Percentiles rank a stretch among this genome's conserved stretches.
phyloP scores from a whole-genome alignment of 1,284 basidiomycete genomes.

The Tilletia horrida region DNA sequence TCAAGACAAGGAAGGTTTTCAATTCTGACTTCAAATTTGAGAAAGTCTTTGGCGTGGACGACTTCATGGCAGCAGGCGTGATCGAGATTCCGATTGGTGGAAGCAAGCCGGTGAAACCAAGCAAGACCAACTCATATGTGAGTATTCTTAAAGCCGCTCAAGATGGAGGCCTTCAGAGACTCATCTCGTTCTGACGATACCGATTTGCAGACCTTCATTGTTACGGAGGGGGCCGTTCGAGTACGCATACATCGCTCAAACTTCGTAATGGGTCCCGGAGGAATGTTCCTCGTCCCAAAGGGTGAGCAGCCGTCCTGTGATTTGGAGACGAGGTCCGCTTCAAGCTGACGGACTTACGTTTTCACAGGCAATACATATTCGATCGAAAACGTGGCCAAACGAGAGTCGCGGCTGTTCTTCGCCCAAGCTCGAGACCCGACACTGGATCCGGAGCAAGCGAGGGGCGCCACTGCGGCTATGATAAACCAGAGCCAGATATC shows the following conservation, averaged over 20 bases:
- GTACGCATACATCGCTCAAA: constrained; percentile 76
- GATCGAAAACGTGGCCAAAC: constrained; percentile 78
- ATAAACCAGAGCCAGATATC: not conserved
- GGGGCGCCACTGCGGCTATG: not conserved
- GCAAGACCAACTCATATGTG: constrained; percentile 93
- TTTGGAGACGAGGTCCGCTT: not conserved
- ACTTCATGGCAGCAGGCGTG: constrained; percentile 85
- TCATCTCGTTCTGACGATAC: not conserved
- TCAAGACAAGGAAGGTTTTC: constrained; percentile 61
- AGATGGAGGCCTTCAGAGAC: too few relatives aligned
- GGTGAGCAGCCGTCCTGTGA: constrained; percentile 60
- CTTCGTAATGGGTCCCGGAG: constrained; percentile 75
- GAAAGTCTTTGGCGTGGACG: constrained; percentile 89
- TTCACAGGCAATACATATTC: constrained; percentile 77
- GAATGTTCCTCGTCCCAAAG: constrained; percentile 84
- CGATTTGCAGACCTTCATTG: constrained; percentile 34
- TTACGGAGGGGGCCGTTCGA: constrained; percentile 69
- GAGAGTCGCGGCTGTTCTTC: constrained; percentile 82
- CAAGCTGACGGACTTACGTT: not conserved
- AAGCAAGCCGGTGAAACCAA: constrained; percentile 79
- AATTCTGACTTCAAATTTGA: constrained; percentile 76
- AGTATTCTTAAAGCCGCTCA: constrained; percentile 51
- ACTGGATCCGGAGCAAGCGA: not conserved
- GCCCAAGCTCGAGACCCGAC: constrained; percentile 75
- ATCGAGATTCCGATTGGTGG: constrained; percentile 73